Percentiles rank a stretch among this genome's conserved stretches.
These are phyloP conservation scores for Vitis hybrid DNA, from an alignment of 177 flowering plant species.

Conservation along the genomic window DNA sequence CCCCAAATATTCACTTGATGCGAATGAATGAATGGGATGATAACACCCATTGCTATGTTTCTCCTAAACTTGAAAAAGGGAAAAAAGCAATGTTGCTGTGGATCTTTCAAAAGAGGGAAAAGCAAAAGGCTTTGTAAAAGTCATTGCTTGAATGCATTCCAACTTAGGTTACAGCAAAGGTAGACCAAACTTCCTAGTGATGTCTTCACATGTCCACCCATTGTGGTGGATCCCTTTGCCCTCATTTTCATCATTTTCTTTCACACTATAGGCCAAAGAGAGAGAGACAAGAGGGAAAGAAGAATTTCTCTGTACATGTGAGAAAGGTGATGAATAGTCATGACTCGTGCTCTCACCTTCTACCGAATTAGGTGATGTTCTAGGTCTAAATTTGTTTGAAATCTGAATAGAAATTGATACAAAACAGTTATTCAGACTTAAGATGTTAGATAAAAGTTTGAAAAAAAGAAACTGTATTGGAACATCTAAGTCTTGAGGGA, in stretches of 20 bases:
- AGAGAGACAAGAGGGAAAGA: conserved; percentile 10
- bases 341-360: too few relatives aligned
- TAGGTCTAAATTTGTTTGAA: too few relatives aligned
- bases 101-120: conserved; percentile 14
- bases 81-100: conserved; percentile 9
- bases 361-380: too few relatives aligned
- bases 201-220: conserved; percentile 36
- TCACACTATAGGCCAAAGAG: conserved; percentile 9
- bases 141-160: conserved; percentile 39
- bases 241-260: conserved; percentile 19
- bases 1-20: too few relatives aligned
- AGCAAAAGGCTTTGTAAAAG: conserved; percentile 37
- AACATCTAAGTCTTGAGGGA: background rate
- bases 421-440: too few relatives aligned
- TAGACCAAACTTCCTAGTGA: conserved; percentile 17
- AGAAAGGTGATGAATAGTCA: too few relatives aligned
- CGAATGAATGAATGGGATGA: too few relatives aligned
- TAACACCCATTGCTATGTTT: too few relatives aligned
- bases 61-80: too few relatives aligned
- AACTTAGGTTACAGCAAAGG: conserved; percentile 25
- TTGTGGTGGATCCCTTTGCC: conserved; percentile 32
- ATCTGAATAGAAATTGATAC: too few relatives aligned
- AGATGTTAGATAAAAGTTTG: background rate
- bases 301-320: too few relatives aligned
- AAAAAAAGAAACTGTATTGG: conserved; percentile 5